These are phyloP conservation scores for Xylariaceae sp. DNA, from an alignment of 2,329 filamentous ascomycete genomes.

Conservation along the genomic window DNA sequence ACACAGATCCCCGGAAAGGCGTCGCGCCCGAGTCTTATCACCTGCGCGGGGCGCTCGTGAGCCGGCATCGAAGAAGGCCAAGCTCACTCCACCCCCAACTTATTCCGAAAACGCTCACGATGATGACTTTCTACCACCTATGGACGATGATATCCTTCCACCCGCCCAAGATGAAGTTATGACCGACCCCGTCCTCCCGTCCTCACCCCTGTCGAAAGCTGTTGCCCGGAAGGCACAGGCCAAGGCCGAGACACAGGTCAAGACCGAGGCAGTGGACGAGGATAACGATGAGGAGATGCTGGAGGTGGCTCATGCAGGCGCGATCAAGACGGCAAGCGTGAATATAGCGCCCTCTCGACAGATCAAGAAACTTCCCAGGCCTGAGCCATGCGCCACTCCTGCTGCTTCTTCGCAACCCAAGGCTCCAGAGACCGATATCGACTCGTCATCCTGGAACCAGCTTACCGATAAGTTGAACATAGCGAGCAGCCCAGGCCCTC, in stretches of 20 bases:
- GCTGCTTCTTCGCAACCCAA: slow-evolving; percentile 71
- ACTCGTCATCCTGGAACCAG: slow-evolving; percentile 82
- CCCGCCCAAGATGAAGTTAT: slow-evolving; percentile 55
- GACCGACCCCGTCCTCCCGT: slow-evolving; percentile 70
- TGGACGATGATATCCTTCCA: slow-evolving; percentile 53
- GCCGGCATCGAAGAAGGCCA: slow-evolving; percentile 51
- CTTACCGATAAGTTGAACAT: slow-evolving; percentile 84
- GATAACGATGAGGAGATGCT: slow-evolving; percentile 76
- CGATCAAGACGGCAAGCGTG: slow-evolving; percentile 63
- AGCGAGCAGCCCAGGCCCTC: slow-evolving; percentile 64
- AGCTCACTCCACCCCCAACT: slow-evolving; percentile 42
- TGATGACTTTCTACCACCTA: slow-evolving; percentile 48
- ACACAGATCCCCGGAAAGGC: slow-evolving; percentile 68
- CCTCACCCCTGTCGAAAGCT: slow-evolving; percentile 78
- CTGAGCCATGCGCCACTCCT: slow-evolving; percentile 62
- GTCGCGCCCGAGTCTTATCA: slow-evolving; percentile 75
- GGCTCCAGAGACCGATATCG: slow-evolving; percentile 54
- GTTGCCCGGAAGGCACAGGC: slow-evolving; percentile 62
- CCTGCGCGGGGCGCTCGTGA: slow-evolving; percentile 56
- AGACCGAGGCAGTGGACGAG: slow-evolving; percentile 53
- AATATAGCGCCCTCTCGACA: slow-evolving; percentile 81
- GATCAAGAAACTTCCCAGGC: slow-evolving; percentile 67
- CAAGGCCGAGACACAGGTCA: too few species aligned
- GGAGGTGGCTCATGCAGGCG: slow-evolving; percentile 75
- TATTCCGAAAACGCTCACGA: slow-evolving; percentile 52